Conservation (phyloP, 2,329 filamentous ascomycete genomes). For the Claviceps quebecensis region DNA sequence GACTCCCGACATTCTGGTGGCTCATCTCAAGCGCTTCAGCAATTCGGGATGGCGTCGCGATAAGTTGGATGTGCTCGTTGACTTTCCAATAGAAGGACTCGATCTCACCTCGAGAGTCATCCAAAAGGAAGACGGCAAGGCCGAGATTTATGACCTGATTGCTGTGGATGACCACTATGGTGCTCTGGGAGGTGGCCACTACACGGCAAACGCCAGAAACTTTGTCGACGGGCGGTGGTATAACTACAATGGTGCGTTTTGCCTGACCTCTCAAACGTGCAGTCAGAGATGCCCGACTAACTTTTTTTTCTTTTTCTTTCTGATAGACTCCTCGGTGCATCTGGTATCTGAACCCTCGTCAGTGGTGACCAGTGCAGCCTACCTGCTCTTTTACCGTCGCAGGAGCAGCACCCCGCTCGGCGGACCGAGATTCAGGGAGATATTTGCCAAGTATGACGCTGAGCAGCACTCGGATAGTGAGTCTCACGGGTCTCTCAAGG, state of each 20-base stretch:
- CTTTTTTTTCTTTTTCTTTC: conserved; percentile 1
- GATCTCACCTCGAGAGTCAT: conserved; percentile 72
- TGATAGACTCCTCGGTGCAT: conserved; percentile 58
- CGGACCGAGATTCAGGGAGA: conserved; percentile 57
- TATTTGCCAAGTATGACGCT: conserved; percentile 50
- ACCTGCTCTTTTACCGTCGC: conserved; percentile 90
- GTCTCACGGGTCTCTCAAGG: conserved; percentile 54
- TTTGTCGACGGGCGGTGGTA: conserved; percentile 87
- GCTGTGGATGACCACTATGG: conserved; percentile 94
- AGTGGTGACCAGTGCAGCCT: conserved; percentile 65
- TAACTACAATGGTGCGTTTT: conserved; percentile 74
- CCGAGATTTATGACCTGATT: conserved; percentile 81
- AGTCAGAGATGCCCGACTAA: neutral
- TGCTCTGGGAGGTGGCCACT: conserved; percentile 85
- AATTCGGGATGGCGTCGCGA: conserved; percentile 69
- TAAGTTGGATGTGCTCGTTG: conserved; percentile 81
- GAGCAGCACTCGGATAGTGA: conserved; percentile 29
- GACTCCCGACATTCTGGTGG: conserved; percentile 82
- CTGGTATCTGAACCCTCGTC: conserved; percentile 43
- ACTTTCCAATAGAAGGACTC: conserved; percentile 79
- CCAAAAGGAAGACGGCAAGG: conserved; percentile 65
- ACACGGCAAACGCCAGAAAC: conserved; percentile 88
- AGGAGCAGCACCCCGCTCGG: conserved; percentile 66
- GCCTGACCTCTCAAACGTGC: too few species aligned
- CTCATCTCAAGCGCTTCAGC: conserved; percentile 92